Evolutionary conservation across 129 eudicot species (phyloP).

Genomic region (Saposhnikovia divaricata): DNA sequence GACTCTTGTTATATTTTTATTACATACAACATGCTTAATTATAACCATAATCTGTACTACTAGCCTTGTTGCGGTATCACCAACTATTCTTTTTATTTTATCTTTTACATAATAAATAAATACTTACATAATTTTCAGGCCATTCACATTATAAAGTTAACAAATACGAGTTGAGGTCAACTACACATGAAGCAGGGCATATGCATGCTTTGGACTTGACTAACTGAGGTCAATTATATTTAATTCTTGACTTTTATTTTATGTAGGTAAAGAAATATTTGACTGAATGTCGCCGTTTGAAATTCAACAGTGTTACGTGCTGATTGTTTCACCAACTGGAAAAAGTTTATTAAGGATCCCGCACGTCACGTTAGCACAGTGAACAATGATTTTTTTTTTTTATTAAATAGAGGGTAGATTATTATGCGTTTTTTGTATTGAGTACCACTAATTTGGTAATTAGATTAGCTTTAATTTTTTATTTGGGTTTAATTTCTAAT

Average conservation of each 20-base stretch:
- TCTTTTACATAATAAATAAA: background rate
- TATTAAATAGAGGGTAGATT: no score
- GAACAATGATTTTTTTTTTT: no score
- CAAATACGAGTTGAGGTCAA: background rate
- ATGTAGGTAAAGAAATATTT: background rate
- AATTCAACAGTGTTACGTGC: background rate
- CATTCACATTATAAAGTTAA: background rate
- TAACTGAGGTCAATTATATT: background rate
- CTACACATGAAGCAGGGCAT: background rate
- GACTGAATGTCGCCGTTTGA: background rate
- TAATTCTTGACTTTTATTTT: background rate
- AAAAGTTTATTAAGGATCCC: no score
- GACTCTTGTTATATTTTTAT: no score
- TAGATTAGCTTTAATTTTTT: no score
- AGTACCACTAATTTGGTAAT: no score
- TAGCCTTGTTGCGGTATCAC: background rate
- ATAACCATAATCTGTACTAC: no score
- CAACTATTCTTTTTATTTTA: background rate
- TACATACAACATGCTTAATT: no score
- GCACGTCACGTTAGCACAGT: no score
- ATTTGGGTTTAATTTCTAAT: no score
- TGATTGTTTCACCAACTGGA: background rate
- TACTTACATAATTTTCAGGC: background rate
- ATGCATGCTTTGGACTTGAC: background rate
- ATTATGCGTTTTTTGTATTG: no score